phyloP scores from a whole-genome alignment of 768 basidiomycete genomes.

The Rhizopogon roseolus region DNA sequence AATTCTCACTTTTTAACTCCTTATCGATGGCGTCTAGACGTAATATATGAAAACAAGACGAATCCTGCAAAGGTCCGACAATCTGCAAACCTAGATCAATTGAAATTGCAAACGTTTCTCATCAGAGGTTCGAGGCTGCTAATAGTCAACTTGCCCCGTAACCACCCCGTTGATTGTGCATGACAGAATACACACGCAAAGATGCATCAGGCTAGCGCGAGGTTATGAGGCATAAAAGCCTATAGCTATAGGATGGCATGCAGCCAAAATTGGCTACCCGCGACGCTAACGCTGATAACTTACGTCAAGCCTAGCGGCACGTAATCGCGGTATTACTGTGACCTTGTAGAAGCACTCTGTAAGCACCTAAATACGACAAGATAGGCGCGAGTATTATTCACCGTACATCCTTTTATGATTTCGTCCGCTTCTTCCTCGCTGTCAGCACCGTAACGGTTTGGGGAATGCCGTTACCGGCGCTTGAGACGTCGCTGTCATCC shows the following conservation, averaged over 20 bases:
- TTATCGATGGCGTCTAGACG: constrained; percentile 7
- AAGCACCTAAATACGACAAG: constrained; percentile 1
- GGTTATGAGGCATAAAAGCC: background rate
- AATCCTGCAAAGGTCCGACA: background rate
- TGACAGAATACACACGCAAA: background rate
- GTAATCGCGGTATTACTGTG: constrained; percentile 11
- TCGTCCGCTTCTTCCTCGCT: constrained; percentile 48
- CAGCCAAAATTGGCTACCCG: background rate
- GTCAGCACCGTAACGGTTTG: constrained; percentile 52
- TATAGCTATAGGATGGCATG: background rate
- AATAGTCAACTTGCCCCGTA: background rate
- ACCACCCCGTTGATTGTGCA: background rate
- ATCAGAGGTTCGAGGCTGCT: background rate
- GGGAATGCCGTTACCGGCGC: constrained; percentile 7
- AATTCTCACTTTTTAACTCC: constrained; percentile 1
- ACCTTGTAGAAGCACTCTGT: constrained; percentile 4
- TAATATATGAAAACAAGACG: background rate
- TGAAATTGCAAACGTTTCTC: background rate
- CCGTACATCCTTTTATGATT: constrained; percentile 11
- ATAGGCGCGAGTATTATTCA: constrained; percentile 5
- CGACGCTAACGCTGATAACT: background rate
- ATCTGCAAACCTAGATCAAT: background rate
- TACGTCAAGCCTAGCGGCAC: constrained; percentile 4
- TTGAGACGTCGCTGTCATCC: constrained; percentile 7
- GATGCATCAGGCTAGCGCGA: background rate